Evolutionary conservation across 495 filamentous ascomycete genomes (phyloP), one percentile per base, ranked within the genome.

Genomic region (Penicillium tannophilum): DNA sequence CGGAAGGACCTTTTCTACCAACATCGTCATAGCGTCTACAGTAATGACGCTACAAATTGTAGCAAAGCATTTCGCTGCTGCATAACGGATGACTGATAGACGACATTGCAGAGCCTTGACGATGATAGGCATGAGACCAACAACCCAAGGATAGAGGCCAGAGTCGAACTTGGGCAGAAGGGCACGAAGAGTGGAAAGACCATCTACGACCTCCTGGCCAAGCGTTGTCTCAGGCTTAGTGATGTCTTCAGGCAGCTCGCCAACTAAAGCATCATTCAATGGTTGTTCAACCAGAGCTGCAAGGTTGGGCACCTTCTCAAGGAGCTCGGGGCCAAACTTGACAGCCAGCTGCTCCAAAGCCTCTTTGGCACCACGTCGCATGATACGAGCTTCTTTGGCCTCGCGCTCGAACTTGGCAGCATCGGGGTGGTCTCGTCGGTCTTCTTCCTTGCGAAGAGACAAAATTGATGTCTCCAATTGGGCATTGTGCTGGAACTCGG

Each of bases 1-100:
- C 10, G 95, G 95, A 36, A 98, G 70, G 1, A 97, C 90, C 56
- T 93, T 88, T 72, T 98, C 92, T 3, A 98, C 94, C 17, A 98
- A 76, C 75, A 92, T 92, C 0, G 92, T 98, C 89, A 98, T 97
- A 30, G 90, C 94, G 51, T 96, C 86, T 17, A 97, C 88, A 3
- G 89, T 91, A 56, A 98, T 92, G 56, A 97, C 90, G 67, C 93
- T 97, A 82, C 95, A 98, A 24, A 97, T 88, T 9, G 93, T 98
- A 9, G 95, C 94, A 70, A 98, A 86, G 70, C 95, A 98, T 72
- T 98, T 98, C 10, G 94, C 95, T 33, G 94, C 94, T 66, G 93
- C 92, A 72, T 98, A 98, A 45, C 94, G 85, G 72, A 98, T 90
- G 0, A 98, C 89, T 11, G 93, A 93, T 9, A 97, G 80, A 59